These are phyloP conservation scores for Corynespora cassiicola DNA, from an alignment of 2,329 filamentous ascomycete species.

Conservation along the genomic window DNA sequence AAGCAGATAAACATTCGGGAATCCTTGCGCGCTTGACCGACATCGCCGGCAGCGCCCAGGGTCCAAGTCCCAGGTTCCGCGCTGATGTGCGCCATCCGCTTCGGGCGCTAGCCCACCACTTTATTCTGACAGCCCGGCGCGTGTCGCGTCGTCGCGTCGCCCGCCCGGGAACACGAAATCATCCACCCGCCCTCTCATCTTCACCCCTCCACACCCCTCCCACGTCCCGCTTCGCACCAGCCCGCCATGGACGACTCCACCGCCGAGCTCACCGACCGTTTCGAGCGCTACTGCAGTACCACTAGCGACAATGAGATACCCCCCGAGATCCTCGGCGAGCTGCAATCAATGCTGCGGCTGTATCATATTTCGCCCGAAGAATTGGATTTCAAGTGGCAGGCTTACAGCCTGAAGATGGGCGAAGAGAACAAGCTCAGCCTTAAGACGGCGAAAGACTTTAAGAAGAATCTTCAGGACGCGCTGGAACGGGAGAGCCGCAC, in stretches of 20 bases:
- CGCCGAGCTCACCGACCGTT: constrained; percentile 65
- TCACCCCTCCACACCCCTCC: constrained; percentile 7
- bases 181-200: constrained; percentile 8
- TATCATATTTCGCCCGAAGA: constrained; percentile 84
- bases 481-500: constrained; percentile 78
- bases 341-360: constrained; percentile 84
- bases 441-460: constrained; percentile 76
- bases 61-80: too few species aligned
- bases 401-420: constrained; percentile 94
- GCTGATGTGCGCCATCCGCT: constrained; percentile 29
- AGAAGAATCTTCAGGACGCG: constrained; percentile 83
- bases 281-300: constrained; percentile 63
- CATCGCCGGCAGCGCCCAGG: too few species aligned
- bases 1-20: too few species aligned
- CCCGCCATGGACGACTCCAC: constrained; percentile 56
- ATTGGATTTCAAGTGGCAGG: constrained; percentile 98
- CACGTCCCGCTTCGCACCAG: constrained; percentile 2
- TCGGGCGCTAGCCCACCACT: constrained; percentile 24
- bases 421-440: constrained; percentile 77
- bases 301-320: constrained; percentile 64
- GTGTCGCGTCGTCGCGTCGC: constrained; percentile 35
- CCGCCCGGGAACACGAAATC: constrained; percentile 4
- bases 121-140: constrained; percentile 25
- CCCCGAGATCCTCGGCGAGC: constrained; percentile 78
- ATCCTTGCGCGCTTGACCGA: too few species aligned